These are phyloP conservation scores for Cornus florida DNA, from an alignment of 148 eudicot genomes.

Conservation along the genomic window DNA sequence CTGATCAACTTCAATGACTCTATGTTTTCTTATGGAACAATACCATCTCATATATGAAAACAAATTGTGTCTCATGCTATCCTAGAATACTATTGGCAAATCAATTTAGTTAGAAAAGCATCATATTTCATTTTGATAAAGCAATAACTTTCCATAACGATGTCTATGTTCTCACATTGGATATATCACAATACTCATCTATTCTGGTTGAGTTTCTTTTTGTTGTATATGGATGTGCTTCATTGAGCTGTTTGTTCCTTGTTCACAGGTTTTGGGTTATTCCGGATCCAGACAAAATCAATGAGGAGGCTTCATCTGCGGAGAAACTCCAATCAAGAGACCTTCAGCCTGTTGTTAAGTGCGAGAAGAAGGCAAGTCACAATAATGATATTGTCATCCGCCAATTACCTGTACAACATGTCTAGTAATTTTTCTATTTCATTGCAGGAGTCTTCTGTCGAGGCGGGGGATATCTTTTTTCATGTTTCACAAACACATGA, in stretches of 20 bases:
- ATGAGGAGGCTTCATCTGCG: conserved; percentile 18
- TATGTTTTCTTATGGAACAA: too few species aligned
- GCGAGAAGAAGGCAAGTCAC: conserved; percentile 48
- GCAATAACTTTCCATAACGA: not conserved
- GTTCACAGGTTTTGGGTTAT: conserved; percentile 36
- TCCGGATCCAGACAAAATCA: conserved; percentile 27
- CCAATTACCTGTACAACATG: conserved; percentile 5
- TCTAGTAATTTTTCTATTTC: conserved; percentile 8
- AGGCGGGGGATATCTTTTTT: conserved; percentile 33
- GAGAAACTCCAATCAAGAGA: conserved; percentile 20
- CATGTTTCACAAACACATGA: conserved; percentile 55
- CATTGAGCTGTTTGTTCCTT: not conserved
- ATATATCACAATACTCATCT: not conserved
- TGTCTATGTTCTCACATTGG: not conserved
- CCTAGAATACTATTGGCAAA: too few species aligned
- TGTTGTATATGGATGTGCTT: conserved; percentile 2
- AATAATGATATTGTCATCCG: not conserved
- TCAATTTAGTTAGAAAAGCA: too few species aligned
- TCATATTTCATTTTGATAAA: too few species aligned
- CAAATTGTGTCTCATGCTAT: too few species aligned
- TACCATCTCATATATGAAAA: too few species aligned
- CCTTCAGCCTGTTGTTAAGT: conserved; percentile 30
- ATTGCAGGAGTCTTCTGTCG: conserved; percentile 29
- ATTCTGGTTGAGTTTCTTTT: not conserved
- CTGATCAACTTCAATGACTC: too few species aligned